These are phyloP conservation scores for Bryoglossum gracile DNA, from an alignment of 495 filamentous ascomycete genomes.

Conservation along the genomic window DNA sequence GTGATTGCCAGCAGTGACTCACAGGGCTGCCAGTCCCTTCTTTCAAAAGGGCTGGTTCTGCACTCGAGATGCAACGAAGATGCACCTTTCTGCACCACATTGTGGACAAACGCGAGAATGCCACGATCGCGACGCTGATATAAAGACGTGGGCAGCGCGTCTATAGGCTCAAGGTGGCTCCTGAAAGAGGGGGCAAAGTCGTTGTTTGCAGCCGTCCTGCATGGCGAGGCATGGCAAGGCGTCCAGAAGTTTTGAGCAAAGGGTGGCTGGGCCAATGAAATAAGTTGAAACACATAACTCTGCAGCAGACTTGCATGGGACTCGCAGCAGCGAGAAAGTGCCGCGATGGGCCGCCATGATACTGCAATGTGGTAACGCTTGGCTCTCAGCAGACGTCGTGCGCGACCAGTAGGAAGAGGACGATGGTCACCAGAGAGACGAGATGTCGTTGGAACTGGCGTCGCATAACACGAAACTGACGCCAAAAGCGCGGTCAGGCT, in stretches of 20 bases:
- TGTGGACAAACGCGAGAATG: slow-evolving; percentile 21
- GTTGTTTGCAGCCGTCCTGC: slow-evolving; percentile 6
- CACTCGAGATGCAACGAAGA: slow-evolving; percentile 4
- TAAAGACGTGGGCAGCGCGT: slow-evolving; percentile 15
- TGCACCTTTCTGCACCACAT: not conserved
- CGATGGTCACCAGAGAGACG: no score
- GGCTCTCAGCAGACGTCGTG: not conserved
- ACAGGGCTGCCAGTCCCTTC: not conserved
- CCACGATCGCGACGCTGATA: slow-evolving; percentile 13
- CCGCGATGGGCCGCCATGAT: not conserved
- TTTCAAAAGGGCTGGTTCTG: not conserved
- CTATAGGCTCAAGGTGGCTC: slow-evolving; percentile 8
- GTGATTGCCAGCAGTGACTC: slow-evolving; percentile 7
- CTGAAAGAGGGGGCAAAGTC: slow-evolving; percentile 5
- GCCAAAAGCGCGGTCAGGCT: slow-evolving; percentile 7
- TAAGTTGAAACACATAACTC: slow-evolving; percentile 9
- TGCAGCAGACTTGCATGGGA: slow-evolving; percentile 1
- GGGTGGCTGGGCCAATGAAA: slow-evolving; percentile 4
- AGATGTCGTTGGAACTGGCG: no score
- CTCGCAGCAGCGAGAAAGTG: no score
- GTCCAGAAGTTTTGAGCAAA: slow-evolving; percentile 6
- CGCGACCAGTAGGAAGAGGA: not conserved
- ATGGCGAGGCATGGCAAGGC: slow-evolving; percentile 1
- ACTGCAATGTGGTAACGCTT: slow-evolving; percentile 1
- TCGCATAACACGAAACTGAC: slow-evolving; percentile 21